These are phyloP conservation scores for Peronospora destructor DNA, from an alignment of 352 stramenopile genomes.

Conservation along the genomic window DNA sequence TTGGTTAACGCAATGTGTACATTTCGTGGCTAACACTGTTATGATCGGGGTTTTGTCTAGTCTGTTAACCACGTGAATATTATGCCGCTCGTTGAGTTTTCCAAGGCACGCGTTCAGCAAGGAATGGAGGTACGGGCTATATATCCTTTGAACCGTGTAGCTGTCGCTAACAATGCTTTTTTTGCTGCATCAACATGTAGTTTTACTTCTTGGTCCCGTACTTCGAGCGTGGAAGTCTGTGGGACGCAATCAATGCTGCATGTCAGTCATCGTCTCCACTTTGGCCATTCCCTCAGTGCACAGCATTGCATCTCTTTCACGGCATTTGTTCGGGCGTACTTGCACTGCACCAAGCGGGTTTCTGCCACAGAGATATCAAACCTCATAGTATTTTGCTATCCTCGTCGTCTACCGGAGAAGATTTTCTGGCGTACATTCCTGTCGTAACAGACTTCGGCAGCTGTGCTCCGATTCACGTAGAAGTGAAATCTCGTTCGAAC, in stretches of 20 bases:
- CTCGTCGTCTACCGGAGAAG: slow-evolving; percentile 49
- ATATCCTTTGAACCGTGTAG: neutral
- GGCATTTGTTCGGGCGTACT: slow-evolving; percentile 75
- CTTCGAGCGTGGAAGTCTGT: slow-evolving; percentile 78
- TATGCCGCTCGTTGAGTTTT: slow-evolving; percentile 75
- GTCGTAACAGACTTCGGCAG: slow-evolving; percentile 85
- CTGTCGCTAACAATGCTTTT: neutral
- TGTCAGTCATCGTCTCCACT: slow-evolving; percentile 61
- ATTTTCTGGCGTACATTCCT: slow-evolving; percentile 68
- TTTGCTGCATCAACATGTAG: slow-evolving; percentile 19
- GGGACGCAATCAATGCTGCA: slow-evolving; percentile 62
- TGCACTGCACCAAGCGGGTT: slow-evolving; percentile 68
- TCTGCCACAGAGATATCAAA: slow-evolving; percentile 83
- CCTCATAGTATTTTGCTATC: slow-evolving; percentile 79
- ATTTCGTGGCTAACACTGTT: slow-evolving; percentile 1
- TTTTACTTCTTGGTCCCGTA: slow-evolving; percentile 83
- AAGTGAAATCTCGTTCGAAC: slow-evolving; percentile 60
- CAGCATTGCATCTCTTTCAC: slow-evolving; percentile 74
- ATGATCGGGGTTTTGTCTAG: slow-evolving; percentile 20
- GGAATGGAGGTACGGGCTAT: slow-evolving; percentile 52
- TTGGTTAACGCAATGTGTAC: neutral
- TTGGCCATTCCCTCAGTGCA: slow-evolving; percentile 82
- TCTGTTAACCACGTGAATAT: slow-evolving; percentile 78
- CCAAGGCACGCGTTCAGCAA: slow-evolving; percentile 53
- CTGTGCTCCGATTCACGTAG: slow-evolving; percentile 58